phyloP scores from a whole-genome alignment of 441 rosid species.

The Kokia cookei region DNA sequence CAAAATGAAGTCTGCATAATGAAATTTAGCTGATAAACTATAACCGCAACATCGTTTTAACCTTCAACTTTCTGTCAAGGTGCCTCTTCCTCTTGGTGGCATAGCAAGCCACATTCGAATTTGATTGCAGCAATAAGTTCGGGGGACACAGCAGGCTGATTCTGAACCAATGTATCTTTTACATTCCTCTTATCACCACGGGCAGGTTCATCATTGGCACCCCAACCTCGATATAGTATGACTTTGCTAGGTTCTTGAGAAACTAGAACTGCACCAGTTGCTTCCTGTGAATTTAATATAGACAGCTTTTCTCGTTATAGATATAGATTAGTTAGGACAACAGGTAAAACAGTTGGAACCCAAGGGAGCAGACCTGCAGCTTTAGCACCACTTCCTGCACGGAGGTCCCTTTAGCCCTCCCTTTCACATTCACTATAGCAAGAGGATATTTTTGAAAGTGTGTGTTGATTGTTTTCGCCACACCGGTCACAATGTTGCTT shows the following conservation, averaged over 20 bases:
- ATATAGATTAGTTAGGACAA: background rate
- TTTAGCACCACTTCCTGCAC: conserved; percentile 79
- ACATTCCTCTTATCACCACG: conserved; percentile 10
- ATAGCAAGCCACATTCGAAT: conserved; percentile 69
- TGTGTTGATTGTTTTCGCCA: conserved; percentile 63
- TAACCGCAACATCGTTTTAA: background rate
- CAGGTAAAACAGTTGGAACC: background rate
- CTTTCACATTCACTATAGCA: conserved; percentile 84
- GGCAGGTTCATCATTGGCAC: conserved; percentile 48
- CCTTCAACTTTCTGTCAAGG: conserved; percentile 10
- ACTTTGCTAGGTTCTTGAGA: conserved; percentile 95
- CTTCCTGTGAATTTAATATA: conserved; percentile 48
- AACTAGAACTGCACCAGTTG: conserved; percentile 73
- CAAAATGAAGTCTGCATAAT: background rate
- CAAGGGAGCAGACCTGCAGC: conserved; percentile 56
- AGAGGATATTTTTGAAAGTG: conserved; percentile 82
- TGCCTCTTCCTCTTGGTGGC: conserved; percentile 10
- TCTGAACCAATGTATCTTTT: conserved; percentile 12
- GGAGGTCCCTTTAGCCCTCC: conserved; percentile 95
- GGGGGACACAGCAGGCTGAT: conserved; percentile 43
- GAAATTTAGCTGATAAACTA: background rate
- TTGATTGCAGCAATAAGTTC: conserved; percentile 79
- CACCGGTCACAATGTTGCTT: conserved; percentile 75
- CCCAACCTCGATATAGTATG: conserved; percentile 91
- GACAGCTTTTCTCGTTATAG: background rate